Base-by-base conservation (phyloP, 805 yeast species). In the Jamesozyma spencerorum region DNA sequence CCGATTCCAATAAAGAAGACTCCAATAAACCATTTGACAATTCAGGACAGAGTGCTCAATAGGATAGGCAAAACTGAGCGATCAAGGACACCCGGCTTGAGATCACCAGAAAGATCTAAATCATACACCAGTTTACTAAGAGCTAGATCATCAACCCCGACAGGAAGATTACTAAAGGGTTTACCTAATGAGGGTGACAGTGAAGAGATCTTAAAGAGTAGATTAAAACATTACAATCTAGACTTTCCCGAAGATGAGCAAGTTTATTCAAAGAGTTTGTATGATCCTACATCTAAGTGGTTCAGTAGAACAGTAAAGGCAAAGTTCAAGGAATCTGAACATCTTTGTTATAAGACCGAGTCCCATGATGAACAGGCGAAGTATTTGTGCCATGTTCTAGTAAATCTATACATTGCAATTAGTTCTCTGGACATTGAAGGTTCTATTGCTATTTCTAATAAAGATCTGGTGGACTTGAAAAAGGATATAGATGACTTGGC, bases 311-410 rank as follows among this genome's bases (percentile, higher is more conserved):
- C 53, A 4, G 54, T 57, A 8, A 55, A 57, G 30, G 64, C 69
- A 30, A 53, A 55, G 19, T 51, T 65, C 33, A 38, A 54, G 20
- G 43, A 65, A 32, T 57, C 55, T 19, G 61, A 55, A 14, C 53
- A 73, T 37, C 66, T 90, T 20, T 97, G 97, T 0, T 92, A 88
- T 58, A 64, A 68, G 33, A 73, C 81, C 0, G 97, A 86, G 57
- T 51, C 75, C 1, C 77, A 77, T 13, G 63, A 64, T 27, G 94
- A 83, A 42, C 82, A 79, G 43, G 81, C 85, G 14, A 72, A 70
- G 40, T 87, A 86, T 50, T 65, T 90, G 31, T 71, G 84, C 34
- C 92, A 82, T 53, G 82, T 90, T n/a, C 70, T 88, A 26, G 72
- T 81, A 2, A 86, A 85, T 58, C 60, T 92, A 15, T 84, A 84